These are phyloP conservation scores for Fusarium napiforme DNA, from an alignment of 2,329 filamentous ascomycete species.

Conservation along the genomic window DNA sequence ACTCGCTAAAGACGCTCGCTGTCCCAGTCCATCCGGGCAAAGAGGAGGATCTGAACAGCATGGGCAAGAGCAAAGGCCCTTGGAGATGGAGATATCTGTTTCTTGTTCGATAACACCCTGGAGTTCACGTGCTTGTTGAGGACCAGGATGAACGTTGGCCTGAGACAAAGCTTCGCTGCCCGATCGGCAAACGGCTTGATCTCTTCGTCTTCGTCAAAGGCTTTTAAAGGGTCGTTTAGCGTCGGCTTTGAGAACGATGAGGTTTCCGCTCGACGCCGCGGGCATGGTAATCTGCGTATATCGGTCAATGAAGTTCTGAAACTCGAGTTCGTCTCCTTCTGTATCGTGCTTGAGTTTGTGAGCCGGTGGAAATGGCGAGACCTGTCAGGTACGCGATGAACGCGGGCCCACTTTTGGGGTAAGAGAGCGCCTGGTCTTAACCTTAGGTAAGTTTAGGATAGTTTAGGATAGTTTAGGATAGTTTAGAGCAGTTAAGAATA, in stretches of 20 bases:
- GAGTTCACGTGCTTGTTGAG: neutral
- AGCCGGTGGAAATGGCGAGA: no score
- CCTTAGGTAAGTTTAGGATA: no score
- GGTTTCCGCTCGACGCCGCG: fast-evolving
- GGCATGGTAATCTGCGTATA: neutral
- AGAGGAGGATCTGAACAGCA: neutral
- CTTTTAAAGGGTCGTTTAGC: fast-evolving
- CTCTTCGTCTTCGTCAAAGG: neutral
- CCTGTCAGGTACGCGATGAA: no score
- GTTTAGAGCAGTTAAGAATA: no score
- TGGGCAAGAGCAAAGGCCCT: fast-evolving
- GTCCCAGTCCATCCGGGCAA: neutral
- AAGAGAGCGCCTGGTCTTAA: no score
- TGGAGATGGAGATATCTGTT: neutral
- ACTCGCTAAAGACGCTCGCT: no score
- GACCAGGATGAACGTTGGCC: fast-evolving
- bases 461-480: no score
- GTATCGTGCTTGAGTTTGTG: fast-evolving
- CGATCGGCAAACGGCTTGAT: neutral
- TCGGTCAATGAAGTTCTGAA: neutral
- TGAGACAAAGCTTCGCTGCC: neutral
- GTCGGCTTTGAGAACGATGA: fast-evolving
- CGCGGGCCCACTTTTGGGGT: no score
- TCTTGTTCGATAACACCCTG: fast-evolving
- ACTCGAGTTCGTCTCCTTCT: neutral